These are phyloP conservation scores for Suillus brevipes DNA, from an alignment of 768 basidiomycete genomes.

Conservation along the genomic window DNA sequence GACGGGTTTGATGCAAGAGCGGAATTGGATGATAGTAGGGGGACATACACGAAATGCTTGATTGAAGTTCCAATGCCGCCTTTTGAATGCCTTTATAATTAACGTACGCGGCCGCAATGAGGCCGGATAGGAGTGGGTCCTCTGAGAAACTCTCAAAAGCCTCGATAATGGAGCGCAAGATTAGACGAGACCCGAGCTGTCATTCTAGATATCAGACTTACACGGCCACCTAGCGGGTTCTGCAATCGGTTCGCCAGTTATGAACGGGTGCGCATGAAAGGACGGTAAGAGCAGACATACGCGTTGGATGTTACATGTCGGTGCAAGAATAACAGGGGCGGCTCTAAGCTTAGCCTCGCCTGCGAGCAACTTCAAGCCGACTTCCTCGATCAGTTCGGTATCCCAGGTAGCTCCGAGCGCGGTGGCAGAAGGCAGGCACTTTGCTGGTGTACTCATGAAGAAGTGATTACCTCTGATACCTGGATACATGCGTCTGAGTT, in stretches of 20 bases:
- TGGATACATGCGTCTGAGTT: conserved; percentile 15
- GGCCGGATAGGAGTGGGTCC: conserved; percentile 73
- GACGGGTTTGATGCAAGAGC: too few relatives aligned
- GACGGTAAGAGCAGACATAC: conserved; percentile 35
- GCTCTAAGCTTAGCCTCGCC: conserved; percentile 70
- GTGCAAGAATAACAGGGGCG: conserved; percentile 70
- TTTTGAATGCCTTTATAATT: conserved; percentile 68
- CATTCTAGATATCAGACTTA: too few relatives aligned
- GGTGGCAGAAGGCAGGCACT: conserved; percentile 74
- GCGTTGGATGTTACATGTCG: conserved; percentile 84
- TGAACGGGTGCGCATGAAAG: not conserved
- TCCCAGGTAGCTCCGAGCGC: conserved; percentile 79
- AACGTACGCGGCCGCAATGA: conserved; percentile 70
- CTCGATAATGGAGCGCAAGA: conserved; percentile 29
- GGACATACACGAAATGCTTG: conserved; percentile 76
- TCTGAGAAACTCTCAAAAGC: conserved; percentile 81
- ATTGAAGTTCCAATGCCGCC: conserved; percentile 76
- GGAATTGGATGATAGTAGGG: not conserved
- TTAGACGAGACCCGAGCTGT: too few relatives aligned
- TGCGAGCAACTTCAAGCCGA: conserved; percentile 66
- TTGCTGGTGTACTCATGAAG: conserved; percentile 80
- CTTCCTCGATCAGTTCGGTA: conserved; percentile 57
- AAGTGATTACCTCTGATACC: conserved; percentile 71
- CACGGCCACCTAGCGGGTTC: conserved; percentile 72
- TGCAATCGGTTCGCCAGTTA: conserved; percentile 21